A percentile compares a stretch with the other conserved stretches of the same genome.
phyloP scores from a whole-genome alignment of 108 stramenopile genomes.

The Skeletonema marinoi region DNA sequence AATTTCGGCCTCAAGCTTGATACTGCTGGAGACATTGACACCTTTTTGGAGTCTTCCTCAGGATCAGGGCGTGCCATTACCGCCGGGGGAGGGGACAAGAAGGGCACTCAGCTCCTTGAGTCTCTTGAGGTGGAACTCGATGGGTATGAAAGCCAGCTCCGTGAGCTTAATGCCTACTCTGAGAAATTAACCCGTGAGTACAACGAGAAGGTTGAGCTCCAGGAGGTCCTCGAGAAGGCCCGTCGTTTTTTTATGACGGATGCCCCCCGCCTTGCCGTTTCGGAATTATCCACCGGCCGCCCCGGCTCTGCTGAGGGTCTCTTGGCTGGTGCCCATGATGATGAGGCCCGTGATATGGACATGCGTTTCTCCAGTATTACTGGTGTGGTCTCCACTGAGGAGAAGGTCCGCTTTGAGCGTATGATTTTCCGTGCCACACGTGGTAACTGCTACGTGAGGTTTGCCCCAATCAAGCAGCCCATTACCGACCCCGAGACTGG shows the following conservation, averaged over 20 bases:
- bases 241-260: conserved; percentile 91
- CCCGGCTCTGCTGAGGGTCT: conserved; percentile 49
- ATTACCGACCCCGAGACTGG: conserved; percentile 90
- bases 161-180: conserved; percentile 91
- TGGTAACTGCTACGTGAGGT: conserved; percentile 96
- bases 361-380: conserved; percentile 96
- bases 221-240: conserved; percentile 95
- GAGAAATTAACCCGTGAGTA: conserved; percentile 95
- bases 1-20: conserved; percentile 84
- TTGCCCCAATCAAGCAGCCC: conserved; percentile 92
- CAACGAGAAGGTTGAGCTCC: conserved; percentile 97
- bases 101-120: conserved; percentile 81
- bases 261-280: conserved; percentile 85
- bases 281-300: conserved; percentile 51
- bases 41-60: conserved; percentile 59
- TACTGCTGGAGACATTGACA: conserved; percentile 69
- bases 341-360: conserved; percentile 76
- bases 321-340: conserved; percentile 56
- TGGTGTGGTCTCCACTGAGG: conserved; percentile 91
- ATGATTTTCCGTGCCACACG: conserved; percentile 97
- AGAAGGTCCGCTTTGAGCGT: conserved; percentile 93
- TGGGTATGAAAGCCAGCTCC: conserved; percentile 89
- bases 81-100: conserved; percentile 45
- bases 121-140: conserved; percentile 90
- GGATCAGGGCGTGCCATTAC: conserved; percentile 22